Evolutionary conservation across 768 basidiomycete genomes (phyloP).

Genomic region (Tylopilus vinaceipallidus): DNA sequence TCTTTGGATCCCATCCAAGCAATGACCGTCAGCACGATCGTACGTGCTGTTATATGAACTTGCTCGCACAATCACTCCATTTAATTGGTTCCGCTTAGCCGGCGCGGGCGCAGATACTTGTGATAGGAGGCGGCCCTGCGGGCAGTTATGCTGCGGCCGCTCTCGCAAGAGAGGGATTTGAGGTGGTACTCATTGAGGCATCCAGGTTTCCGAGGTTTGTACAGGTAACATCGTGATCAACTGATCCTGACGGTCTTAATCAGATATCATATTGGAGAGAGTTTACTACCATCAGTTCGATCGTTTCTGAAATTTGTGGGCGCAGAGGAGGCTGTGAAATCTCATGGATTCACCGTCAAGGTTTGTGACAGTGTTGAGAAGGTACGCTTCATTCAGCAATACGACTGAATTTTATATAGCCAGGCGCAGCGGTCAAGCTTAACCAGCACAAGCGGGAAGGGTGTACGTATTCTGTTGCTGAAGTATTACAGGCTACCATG

Average conservation of each 20-base stretch:
- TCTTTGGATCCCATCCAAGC: too few relatives aligned
- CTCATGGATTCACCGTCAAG: neutral
- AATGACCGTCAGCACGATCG: too few relatives aligned
- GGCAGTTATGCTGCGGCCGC: slow-evolving; percentile 7
- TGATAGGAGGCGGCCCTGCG: slow-evolving; percentile 10
- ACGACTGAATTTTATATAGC: neutral
- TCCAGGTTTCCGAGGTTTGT: too few relatives aligned
- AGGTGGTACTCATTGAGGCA: too few relatives aligned
- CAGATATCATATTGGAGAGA: too few relatives aligned
- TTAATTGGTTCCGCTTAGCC: too few relatives aligned
- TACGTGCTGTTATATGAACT: too few relatives aligned
- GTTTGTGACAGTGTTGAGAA: neutral
- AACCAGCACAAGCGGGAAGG: slow-evolving; percentile 15
- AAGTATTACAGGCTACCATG: too few relatives aligned
- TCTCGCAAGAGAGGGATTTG: slow-evolving; percentile 7
- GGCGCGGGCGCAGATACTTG: neutral
- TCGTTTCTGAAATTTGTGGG: neutral
- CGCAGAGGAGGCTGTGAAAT: neutral
- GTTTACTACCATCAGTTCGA: too few relatives aligned
- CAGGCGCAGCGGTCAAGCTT: slow-evolving; percentile 8
- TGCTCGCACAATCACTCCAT: too few relatives aligned
- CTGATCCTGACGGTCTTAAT: too few relatives aligned
- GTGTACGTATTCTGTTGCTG: neutral
- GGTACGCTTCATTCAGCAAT: neutral
- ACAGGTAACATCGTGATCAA: too few relatives aligned